Conservation (phyloP, 23 red algal species). For the Chondrus crispus region DNA sequence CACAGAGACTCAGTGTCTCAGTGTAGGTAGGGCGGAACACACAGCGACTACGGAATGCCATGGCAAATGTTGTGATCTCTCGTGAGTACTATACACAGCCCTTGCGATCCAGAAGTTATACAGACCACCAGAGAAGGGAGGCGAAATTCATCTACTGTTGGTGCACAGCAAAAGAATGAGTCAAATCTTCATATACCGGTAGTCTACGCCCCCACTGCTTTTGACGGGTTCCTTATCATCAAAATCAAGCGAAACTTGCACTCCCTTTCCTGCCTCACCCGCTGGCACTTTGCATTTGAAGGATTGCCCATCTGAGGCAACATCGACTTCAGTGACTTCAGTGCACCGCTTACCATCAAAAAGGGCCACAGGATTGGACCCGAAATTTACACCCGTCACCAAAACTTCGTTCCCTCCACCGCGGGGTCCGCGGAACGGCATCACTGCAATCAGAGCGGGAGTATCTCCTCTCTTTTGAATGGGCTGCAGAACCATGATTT, state of each 20-base stretch:
- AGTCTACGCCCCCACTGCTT: conserved; percentile 29
- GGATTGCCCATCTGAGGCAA: conserved; percentile 36
- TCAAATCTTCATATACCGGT: conserved; percentile 61
- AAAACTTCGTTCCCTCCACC: conserved; percentile 60
- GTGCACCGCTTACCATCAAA: conserved; percentile 58
- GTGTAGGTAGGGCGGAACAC: no score
- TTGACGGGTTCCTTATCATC: not conserved
- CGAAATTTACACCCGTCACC: conserved; percentile 52
- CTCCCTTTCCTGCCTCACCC: conserved; percentile 16
- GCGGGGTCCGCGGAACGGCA: conserved; percentile 52
- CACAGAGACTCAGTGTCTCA: no score
- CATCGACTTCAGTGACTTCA: conserved; percentile 14
- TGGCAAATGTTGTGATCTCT: no score
- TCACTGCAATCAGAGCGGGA: conserved; percentile 44
- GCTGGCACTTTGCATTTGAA: conserved; percentile 63
- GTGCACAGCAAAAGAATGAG: no score
- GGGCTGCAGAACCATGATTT: conserved; percentile 44
- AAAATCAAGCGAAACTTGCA: conserved; percentile 38
- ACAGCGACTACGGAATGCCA: no score
- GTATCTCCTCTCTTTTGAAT: not conserved
- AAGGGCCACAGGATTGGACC: not conserved
- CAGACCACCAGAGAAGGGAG: no score
- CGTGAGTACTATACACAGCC: no score
- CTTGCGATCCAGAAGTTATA: no score
- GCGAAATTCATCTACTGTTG: no score